A percentile compares a stretch with the other conserved stretches of the same genome.
These are phyloP conservation scores for Rhizopus delemar DNA, from an alignment of 371 early-diverging fungal genomes.

Conservation along the genomic window DNA sequence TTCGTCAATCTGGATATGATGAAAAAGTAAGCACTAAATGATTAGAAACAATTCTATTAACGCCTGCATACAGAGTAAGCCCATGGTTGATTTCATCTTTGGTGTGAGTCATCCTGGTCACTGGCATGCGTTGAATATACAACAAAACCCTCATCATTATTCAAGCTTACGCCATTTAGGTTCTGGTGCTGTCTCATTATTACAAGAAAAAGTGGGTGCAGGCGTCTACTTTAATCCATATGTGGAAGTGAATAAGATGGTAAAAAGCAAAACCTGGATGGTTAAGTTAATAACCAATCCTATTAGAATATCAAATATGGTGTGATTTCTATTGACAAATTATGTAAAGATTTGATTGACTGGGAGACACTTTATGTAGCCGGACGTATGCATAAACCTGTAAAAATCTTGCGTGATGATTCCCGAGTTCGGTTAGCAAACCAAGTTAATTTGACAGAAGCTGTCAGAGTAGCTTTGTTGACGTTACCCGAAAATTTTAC, in stretches of 20 bases:
- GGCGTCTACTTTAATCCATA: constrained; percentile 96
- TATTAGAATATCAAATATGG: constrained; percentile 89
- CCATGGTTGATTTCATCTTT: constrained; percentile 94
- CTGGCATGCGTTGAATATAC: constrained; percentile 94
- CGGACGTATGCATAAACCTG: constrained; percentile 97
- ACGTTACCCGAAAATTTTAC: constrained; percentile 83
- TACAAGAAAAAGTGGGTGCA: constrained; percentile 88
- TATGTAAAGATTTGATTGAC: constrained; percentile 84
- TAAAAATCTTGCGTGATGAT: constrained; percentile 86
- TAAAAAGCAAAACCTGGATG: constrained; percentile 23
- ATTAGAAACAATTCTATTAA: not conserved
- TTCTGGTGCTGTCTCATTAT: constrained; percentile 65
- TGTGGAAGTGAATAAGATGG: constrained; percentile 82
- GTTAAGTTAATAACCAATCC: not conserved
- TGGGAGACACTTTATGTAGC: constrained; percentile 96
- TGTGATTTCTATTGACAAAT: constrained; percentile 86
- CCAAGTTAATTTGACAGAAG: constrained; percentile 85
- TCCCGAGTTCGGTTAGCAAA: constrained; percentile 83
- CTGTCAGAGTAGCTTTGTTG: constrained; percentile 83
- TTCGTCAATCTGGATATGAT: constrained; percentile 81
- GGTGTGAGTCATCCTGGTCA: constrained; percentile 95
- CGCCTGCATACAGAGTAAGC: constrained; percentile 45
- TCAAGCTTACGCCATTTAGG: constrained; percentile 75
- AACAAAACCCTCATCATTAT: constrained; percentile 89
- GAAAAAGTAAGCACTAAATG: constrained; percentile 49